Evolutionary conservation across 129 eudicot genomes (phyloP).

Genomic region (Tagetes patula): DNA sequence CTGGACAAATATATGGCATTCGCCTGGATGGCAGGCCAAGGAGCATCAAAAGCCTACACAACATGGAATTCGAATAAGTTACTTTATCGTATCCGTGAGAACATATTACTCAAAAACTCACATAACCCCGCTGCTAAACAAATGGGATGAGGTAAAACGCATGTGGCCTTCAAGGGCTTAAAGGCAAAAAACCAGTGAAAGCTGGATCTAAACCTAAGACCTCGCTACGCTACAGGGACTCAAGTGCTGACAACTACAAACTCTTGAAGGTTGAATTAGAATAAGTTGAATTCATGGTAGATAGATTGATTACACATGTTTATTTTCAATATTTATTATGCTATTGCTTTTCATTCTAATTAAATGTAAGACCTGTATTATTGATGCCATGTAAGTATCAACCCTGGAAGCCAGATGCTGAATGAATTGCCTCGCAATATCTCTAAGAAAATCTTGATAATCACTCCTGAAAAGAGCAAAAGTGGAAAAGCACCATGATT

Average conservation of each 20-base stretch:
- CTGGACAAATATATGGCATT: conserved; percentile 90
- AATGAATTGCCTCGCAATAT: conserved; percentile 66
- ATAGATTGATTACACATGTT: not conserved
- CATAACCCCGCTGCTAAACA: not conserved
- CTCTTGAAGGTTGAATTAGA: not conserved
- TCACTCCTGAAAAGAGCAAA: conserved; percentile 59
- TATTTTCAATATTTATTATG: conserved; percentile 1
- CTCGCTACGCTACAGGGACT: not conserved
- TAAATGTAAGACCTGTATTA: conserved; percentile 58
- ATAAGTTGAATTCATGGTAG: not conserved
- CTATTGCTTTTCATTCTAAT: not conserved
- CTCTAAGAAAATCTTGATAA: conserved; percentile 91
- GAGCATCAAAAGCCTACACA: conserved; percentile 94
- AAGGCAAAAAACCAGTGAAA: not conserved
- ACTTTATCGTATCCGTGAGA: not conserved
- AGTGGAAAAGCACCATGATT: not conserved
- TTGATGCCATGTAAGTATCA: conserved; percentile 82
- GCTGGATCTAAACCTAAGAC: not conserved
- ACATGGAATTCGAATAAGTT: conserved; percentile 3
- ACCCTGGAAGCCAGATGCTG: conserved; percentile 72
- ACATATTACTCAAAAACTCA: not conserved
- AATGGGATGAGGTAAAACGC: not conserved
- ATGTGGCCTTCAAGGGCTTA: not conserved
- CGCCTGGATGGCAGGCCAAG: conserved; percentile 98
- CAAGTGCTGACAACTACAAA: not conserved